These are phyloP conservation scores for Nannizziopsis arthrosporioides DNA, from an alignment of 2,329 filamentous ascomycete genomes.

Conservation along the genomic window DNA sequence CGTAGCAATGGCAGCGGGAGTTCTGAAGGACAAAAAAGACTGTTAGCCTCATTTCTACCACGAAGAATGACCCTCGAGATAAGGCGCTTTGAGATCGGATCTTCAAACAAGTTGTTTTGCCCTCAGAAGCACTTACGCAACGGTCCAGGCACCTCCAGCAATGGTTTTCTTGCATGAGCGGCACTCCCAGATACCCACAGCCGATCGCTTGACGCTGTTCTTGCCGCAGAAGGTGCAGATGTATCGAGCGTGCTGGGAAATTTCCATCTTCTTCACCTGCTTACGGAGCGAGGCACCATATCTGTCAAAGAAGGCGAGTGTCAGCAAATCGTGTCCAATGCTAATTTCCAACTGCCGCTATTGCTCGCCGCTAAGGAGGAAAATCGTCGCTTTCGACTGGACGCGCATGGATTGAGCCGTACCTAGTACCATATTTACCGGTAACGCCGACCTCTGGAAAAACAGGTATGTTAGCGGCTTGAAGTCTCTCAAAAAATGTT, in stretches of 20 bases:
- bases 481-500: conserved; percentile 4
- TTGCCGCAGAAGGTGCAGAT: conserved; percentile 98
- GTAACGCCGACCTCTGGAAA: conserved; percentile 78
- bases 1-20: conserved; percentile 84
- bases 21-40: conserved; percentile 42
- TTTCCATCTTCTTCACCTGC: conserved; percentile 99
- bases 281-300: conserved; percentile 99
- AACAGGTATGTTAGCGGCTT: conserved; percentile 21
- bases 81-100: too few species aligned
- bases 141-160: conserved; percentile 85
- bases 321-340: conserved; percentile 1
- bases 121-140: conserved; percentile 62
- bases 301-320: conserved; percentile 38
- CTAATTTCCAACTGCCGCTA: not conserved
- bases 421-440: conserved; percentile 97
- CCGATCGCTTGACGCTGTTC: conserved; percentile 79
- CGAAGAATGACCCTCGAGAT: not conserved
- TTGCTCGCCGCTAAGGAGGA: not conserved
- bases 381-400: conserved; percentile 4
- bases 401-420: conserved; percentile 35
- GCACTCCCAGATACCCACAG: conserved; percentile 96
- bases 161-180: conserved; percentile 87
- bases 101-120: too few species aligned
- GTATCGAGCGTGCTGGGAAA: conserved; percentile 95
- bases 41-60: conserved; percentile 1